Conservation (phyloP, 2,329 filamentous ascomycete genomes). For the Penicillium sp. region DNA sequence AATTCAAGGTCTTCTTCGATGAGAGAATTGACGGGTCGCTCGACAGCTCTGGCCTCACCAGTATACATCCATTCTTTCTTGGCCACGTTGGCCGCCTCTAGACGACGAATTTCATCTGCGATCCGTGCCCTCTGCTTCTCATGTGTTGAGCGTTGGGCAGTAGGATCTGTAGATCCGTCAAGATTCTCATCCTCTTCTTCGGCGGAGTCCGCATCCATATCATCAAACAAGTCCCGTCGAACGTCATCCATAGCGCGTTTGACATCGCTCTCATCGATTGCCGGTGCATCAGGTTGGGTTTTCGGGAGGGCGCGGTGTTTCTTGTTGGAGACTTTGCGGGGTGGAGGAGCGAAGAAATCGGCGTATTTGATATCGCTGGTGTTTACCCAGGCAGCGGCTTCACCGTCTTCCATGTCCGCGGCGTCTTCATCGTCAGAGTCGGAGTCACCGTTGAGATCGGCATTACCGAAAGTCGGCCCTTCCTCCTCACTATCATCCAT, state of each 20-base stretch:
- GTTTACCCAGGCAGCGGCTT: constrained; percentile 62
- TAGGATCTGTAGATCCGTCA: constrained; percentile 52
- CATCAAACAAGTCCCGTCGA: constrained; percentile 85
- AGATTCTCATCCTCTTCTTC: constrained; percentile 65
- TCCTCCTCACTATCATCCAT: constrained; percentile 56
- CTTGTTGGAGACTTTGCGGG: constrained; percentile 63
- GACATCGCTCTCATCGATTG: constrained; percentile 63
- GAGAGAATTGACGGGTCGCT: constrained; percentile 85
- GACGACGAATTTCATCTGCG: constrained; percentile 81
- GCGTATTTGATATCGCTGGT: constrained; percentile 88
- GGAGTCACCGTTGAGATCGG: constrained; percentile 63
- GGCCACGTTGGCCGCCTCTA: constrained; percentile 84
- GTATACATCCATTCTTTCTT: constrained; percentile 88
- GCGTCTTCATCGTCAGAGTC: constrained; percentile 56
- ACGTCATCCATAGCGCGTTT: constrained; percentile 83
- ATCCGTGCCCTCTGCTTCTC: constrained; percentile 84
- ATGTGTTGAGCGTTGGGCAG: constrained; percentile 62
- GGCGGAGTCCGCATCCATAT: constrained; percentile 46
- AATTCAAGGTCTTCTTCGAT: constrained; percentile 95
- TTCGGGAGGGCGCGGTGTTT: constrained; percentile 54
- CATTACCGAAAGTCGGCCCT: constrained; percentile 80
- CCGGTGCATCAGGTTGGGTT: constrained; percentile 40
- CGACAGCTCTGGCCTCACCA: constrained; percentile 79
- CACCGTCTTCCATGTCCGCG: constrained; percentile 50
- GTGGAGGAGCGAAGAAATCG: constrained; percentile 88